Evolutionary conservation across 768 basidiomycete genomes (phyloP).

Genomic region (Hebeloma cylindrosporum): DNA sequence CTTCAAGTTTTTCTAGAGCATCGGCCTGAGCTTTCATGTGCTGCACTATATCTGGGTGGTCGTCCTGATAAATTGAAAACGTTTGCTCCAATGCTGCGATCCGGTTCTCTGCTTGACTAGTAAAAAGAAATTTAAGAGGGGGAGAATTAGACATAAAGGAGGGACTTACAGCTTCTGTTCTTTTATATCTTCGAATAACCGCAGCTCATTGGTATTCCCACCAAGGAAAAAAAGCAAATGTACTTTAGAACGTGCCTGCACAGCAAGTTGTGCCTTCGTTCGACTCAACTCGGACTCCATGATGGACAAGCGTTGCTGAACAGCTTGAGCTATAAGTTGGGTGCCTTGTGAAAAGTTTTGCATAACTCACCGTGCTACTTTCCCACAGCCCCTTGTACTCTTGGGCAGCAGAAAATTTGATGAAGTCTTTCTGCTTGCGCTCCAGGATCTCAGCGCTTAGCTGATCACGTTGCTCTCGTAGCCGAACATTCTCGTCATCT

Average conservation of each 20-base stretch:
- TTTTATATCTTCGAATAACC: constrained; percentile 55
- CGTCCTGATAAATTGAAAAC: constrained; percentile 45
- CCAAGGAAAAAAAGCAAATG: constrained; percentile 69
- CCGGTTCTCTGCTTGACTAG: constrained; percentile 55
- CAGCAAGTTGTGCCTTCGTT: constrained; percentile 76
- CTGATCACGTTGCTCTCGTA: constrained; percentile 75
- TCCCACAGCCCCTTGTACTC: constrained; percentile 68
- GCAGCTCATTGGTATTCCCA: constrained; percentile 49
- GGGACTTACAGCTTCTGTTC: constrained; percentile 52
- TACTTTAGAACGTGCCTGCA: constrained; percentile 66
- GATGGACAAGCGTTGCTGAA: constrained; percentile 69
- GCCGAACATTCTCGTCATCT: constrained; percentile 63
- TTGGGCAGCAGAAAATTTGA: constrained; percentile 56
- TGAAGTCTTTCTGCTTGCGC: constrained; percentile 60
- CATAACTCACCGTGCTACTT: constrained; percentile 49
- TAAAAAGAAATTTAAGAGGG: constrained; percentile 16
- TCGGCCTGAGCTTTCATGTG: constrained; percentile 52
- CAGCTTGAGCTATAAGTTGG: constrained; percentile 14
- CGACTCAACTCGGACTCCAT: constrained; percentile 73
- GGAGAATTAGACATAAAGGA: neutral
- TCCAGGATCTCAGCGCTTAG: constrained; percentile 63
- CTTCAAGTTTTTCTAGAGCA: constrained; percentile 47
- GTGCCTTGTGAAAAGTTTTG: neutral
- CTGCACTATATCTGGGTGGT: constrained; percentile 53
- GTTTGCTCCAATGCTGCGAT: constrained; percentile 52